phyloP scores from a whole-genome alignment of 2,329 filamentous ascomycete genomes.

The Colletotrichum melonis region DNA sequence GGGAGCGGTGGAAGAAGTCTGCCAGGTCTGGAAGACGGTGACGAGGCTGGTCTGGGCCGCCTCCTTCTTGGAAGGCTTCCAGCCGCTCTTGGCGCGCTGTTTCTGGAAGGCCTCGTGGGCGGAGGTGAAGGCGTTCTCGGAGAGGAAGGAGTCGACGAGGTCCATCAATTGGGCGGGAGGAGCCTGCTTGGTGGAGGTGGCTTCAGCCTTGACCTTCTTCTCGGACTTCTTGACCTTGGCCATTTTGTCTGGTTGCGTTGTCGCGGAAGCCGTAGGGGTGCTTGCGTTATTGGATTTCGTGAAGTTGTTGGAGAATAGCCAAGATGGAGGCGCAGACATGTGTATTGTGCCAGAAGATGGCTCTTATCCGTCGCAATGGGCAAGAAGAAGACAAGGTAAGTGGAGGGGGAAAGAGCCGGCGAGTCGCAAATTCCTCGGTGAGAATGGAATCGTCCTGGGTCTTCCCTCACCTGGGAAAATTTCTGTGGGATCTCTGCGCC shows the following conservation, averaged over 20 bases:
- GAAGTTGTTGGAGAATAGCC: conserved; percentile 57
- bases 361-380: not conserved
- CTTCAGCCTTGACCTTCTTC: conserved; percentile 37
- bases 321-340: conserved; percentile 53
- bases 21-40: conserved; percentile 63
- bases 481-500: conserved; percentile 23
- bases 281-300: conserved; percentile 36
- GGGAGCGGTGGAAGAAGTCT: conserved; percentile 44
- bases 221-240: conserved; percentile 47
- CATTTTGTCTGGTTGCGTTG: conserved; percentile 43
- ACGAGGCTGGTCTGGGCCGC: conserved; percentile 50
- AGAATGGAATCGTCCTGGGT: conserved; percentile 10
- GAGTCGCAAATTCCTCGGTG: conserved; percentile 20
- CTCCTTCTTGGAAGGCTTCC: conserved; percentile 46
- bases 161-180: conserved; percentile 73
- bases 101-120: conserved; percentile 72
- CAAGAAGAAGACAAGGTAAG: not conserved
- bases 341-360: conserved; percentile 14
- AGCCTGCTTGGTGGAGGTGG: conserved; percentile 41
- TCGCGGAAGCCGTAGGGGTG: conserved; percentile 12
- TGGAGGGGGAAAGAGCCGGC: not conserved
- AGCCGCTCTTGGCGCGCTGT: conserved; percentile 67
- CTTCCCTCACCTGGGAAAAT: conserved; percentile 35
- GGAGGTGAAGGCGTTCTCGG: conserved; percentile 71
- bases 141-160: conserved; percentile 74